phyloP scores from a whole-genome alignment of 768 basidiomycete species.

The Mycena belliarum region DNA sequence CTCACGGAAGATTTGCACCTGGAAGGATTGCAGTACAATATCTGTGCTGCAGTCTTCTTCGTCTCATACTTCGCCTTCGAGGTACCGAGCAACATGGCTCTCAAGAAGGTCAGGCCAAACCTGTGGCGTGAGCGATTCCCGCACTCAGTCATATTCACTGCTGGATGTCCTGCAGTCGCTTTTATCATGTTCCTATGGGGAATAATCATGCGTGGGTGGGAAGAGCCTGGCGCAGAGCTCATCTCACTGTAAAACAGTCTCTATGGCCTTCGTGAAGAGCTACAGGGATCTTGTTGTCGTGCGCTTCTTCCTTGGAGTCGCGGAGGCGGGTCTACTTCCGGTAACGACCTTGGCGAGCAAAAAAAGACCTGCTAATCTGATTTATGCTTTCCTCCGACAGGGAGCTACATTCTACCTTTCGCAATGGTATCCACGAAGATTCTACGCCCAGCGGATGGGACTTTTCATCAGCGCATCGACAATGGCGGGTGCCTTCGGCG shows the following conservation, averaged over 20 bases:
- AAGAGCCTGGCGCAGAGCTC: background rate
- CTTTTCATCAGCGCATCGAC: constrained; percentile 8
- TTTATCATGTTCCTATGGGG: constrained; percentile 9
- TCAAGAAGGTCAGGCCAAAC: constrained; percentile 11
- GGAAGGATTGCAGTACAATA: constrained; percentile 36
- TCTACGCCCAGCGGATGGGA: constrained; percentile 2
- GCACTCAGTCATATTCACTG: background rate
- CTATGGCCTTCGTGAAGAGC: constrained; percentile 8
- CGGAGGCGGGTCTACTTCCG: constrained; percentile 4
- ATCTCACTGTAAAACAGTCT: background rate
- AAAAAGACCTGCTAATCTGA: background rate
- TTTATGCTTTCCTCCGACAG: background rate
- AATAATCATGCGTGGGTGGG: constrained; percentile 1
- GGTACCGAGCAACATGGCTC: constrained; percentile 10
- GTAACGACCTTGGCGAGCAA: background rate
- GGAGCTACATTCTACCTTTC: constrained; percentile 9
- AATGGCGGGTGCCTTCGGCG: background rate
- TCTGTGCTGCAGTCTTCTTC: constrained; percentile 19
- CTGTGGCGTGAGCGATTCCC: background rate
- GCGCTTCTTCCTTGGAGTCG: constrained; percentile 2
- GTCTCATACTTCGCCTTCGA: constrained; percentile 9
- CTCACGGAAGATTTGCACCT: constrained; percentile 32
- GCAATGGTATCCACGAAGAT: constrained; percentile 4
- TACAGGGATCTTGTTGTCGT: background rate
- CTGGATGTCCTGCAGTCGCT: background rate